Evolutionary conservation across 768 basidiomycete species (phyloP), one percentile per base, ranked within the genome.

Genomic region (Sistotremastrum suecicum): DNA sequence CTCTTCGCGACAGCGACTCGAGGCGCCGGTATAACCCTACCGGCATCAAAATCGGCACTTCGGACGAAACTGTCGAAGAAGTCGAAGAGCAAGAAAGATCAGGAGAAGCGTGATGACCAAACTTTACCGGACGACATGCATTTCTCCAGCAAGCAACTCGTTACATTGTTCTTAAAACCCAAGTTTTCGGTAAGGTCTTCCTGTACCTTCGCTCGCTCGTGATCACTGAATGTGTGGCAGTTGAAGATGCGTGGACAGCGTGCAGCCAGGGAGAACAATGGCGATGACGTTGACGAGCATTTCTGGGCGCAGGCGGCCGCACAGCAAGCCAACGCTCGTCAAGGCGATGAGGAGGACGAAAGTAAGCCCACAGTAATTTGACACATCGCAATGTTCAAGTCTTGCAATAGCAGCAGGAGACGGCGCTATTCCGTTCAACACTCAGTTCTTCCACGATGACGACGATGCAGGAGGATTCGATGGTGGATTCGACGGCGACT

Each of bases 241-340:
- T 64, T 97, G 35, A 84, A 78, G 57, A 91, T 95, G 89, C 79
- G 91, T 9, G 84, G 86, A 5, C 78, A 78, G 45, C 70, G 71
- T 35, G 75, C 70, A 32, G 64, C 70, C 53, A 76, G 79, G 47
- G 71, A 76, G 46, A 69, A 72, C 31, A 76, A 72, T 31, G 82
- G 90, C 51, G 90, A 84, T 31, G 91, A 95, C 61, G 80, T 94
- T 30, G 94, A 97, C 58, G 90, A 92, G 63, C 79, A 85, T 50
- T 98, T 91, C 68, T 98, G 95, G 95, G 92, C 91, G 0, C 84
- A 89, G 54, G 89, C 88, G 3, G 91, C 90, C 7, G 88, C 87
- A 0, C 77, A 85, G 43, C 80, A 86, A 60, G 80, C 78, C 9
- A 82, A 74, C 6, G 76, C 67, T 7, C 74, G 72, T 11, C 53